These are phyloP conservation scores for Penicillium pancosmium DNA, from an alignment of 495 filamentous ascomycete species.

Conservation along the genomic window DNA sequence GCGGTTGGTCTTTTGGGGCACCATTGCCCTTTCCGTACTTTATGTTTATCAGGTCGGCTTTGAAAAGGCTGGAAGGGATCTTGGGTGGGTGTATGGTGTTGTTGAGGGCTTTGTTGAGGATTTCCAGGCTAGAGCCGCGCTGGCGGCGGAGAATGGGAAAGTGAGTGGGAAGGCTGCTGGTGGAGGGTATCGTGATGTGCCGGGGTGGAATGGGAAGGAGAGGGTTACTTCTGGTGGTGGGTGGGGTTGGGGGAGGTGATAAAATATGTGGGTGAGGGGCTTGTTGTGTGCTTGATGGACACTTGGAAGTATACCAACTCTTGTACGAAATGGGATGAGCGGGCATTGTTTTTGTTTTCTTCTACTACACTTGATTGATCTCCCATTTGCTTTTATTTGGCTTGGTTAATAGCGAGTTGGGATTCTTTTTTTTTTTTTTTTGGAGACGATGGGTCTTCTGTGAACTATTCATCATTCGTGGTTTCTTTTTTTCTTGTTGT, in stretches of 20 bases:
- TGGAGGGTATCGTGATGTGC: neutral
- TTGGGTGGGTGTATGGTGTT: slow-evolving; percentile 57
- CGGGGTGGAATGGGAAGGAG: neutral
- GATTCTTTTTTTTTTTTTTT: neutral
- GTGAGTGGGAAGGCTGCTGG: neutral
- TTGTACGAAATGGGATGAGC: neutral
- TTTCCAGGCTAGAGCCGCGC: slow-evolving; percentile 39
- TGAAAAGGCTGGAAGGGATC: slow-evolving; percentile 61
- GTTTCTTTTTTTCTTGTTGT: neutral
- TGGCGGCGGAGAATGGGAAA: neutral
- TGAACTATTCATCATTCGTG: neutral
- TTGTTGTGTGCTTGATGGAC: no score
- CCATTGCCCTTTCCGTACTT: slow-evolving; percentile 48
- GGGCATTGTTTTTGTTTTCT: neutral
- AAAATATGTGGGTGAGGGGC: neutral
- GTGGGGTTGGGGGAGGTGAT: neutral
- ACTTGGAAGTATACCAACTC: neutral
- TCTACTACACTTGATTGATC: neutral
- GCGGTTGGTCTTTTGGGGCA: slow-evolving; percentile 60
- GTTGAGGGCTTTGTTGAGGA: slow-evolving; percentile 59
- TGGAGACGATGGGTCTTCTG: neutral
- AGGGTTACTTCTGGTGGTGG: neutral
- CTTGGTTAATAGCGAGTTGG: neutral
- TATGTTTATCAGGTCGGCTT: slow-evolving; percentile 66
- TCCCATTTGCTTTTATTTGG: neutral